Base-by-base conservation (phyloP, 1,284 basidiomycete species). In the Microbotryomycetes sp. region DNA sequence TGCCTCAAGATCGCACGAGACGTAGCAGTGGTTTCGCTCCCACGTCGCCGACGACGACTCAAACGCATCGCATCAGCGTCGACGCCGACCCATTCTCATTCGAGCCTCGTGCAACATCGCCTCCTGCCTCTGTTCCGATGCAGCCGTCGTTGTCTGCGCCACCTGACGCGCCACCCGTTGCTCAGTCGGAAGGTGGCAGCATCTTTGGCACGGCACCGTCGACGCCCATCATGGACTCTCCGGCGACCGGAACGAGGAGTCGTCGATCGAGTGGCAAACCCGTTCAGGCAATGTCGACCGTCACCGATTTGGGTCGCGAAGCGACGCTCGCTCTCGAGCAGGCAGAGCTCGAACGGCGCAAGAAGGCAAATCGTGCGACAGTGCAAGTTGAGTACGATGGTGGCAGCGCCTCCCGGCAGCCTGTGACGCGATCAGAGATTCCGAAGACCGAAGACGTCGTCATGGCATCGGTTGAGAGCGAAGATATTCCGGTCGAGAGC, bases 341-440 rank as follows among this genome's bases (percentile, higher is more conserved):
- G 45, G 52, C 41, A 11, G 54, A 26, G 48, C 65, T 59, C 56
- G 64, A 65, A 59, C 68, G 56, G 64, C 73, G 48, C 65, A 75
- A 72, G 71, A 73, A 56, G 57, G 72, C 54, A 56, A 82, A 85
- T 74, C 77, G 86, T 16, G 90, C 94, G 76, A 94, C 91, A 2
- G 89, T 94, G 46, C 91, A 96, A 75, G 86, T 96, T 59, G 91
- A 94, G 74, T 92, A 92, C 69, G 85, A 86, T 47, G 80, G 81
- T 46, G 54, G 60, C 31, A n/a, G n/a, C n/a, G n/a, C n/a, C n/a
- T n/a, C n/a, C n/a, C 50, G 57, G 28, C 6, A 67, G 30, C 27
- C 46, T 16, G 30, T 41, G 26, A 58, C 63, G 18, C 61, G 56
- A 26, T 58, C 59, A 23, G 63, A 65, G 54, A 65, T 48, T 41